Base-by-base conservation (phyloP, 805 yeast genomes). In the Lachancea sp. region DNA sequence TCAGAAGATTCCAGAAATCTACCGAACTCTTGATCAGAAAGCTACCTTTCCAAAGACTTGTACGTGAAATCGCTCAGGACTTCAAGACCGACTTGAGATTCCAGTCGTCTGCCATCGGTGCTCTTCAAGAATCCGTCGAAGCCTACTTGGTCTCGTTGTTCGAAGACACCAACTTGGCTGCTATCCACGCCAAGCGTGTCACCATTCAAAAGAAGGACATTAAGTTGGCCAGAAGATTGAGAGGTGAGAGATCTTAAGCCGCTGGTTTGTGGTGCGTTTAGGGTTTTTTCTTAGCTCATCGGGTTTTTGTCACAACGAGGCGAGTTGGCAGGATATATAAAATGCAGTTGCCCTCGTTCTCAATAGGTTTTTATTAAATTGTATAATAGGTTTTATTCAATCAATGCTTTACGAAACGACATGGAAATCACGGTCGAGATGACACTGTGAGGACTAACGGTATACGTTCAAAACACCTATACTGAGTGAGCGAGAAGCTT, bases 161-260 rank as follows among this genome's bases (percentile, higher is more conserved):
- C 60, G 98, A 91, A 77, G 98, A 93, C 72, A 93, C 98, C 56
- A 91, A 90, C 78, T 79, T 91, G 76, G 93, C 97, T 75, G 97
- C 98, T 55, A 87, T 89, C 59, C 99, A 91, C 73, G 99, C 98
- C 64, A 91, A 93, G 82, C 85, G 99, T 75, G 98, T 91, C 60
- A 91, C 99, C 55, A 88, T 91, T 66, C 96, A 88, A 79, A 91
- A 89, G 87, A 90, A 90, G 76, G 99, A 91, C 72, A 87, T 91
- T 69, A 96, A 90, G 68, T 79, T 91, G 67, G 99, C 98, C 58
- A 85, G 97, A 77, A 85, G 98, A 78, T 81, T 91, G 69, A 84
- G 97, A 75, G 98, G 97, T 72, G 95, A 85, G 77, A 83, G 93
- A 82, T 79, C 91, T 58, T 85, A 80, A 32, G 19, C 35, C 35